Evolutionary conservation across 2,329 filamentous ascomycete genomes (phyloP).

Genomic region (Falciphora oryzae): DNA sequence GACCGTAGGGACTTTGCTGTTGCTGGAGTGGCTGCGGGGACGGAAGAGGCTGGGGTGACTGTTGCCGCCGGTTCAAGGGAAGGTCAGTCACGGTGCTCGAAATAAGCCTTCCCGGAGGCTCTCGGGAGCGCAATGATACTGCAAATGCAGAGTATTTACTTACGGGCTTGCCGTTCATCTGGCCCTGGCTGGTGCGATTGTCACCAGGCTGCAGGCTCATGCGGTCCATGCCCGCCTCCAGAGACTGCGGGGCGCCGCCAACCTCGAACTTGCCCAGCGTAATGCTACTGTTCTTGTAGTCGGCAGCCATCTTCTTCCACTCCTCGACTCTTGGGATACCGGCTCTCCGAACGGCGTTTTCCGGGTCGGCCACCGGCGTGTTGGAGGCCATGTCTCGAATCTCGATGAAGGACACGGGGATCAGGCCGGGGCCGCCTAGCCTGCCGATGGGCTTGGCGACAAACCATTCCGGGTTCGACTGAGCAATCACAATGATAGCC

Average conservation of each 20-base stretch:
- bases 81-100: neutral
- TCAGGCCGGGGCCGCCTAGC: slow-evolving; percentile 89
- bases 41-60: slow-evolving; percentile 26
- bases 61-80: slow-evolving; percentile 13
- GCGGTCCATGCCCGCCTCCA: slow-evolving; percentile 68
- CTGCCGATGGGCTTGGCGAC: slow-evolving; percentile 98
- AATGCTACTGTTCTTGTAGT: slow-evolving; percentile 99
- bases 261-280: slow-evolving; percentile 84
- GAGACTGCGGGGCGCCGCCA: slow-evolving; percentile 37
- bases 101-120: neutral
- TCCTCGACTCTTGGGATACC: slow-evolving; percentile 94
- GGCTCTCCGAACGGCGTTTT: slow-evolving; percentile 79
- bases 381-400: slow-evolving; percentile 91
- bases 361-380: slow-evolving; percentile 71
- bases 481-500: slow-evolving; percentile 96
- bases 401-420: slow-evolving; percentile 94
- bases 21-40: slow-evolving; percentile 24
- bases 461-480: slow-evolving; percentile 98
- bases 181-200: slow-evolving; percentile 5
- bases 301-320: slow-evolving; percentile 99
- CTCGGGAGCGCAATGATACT: neutral
- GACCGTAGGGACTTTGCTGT: slow-evolving; percentile 27
- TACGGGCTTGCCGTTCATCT: slow-evolving; percentile 8
- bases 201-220: slow-evolving; percentile 65
- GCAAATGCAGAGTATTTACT: neutral